phyloP scores from a whole-genome alignment of 2,329 filamentous ascomycete genomes.

The Penicillium occitanis region DNA sequence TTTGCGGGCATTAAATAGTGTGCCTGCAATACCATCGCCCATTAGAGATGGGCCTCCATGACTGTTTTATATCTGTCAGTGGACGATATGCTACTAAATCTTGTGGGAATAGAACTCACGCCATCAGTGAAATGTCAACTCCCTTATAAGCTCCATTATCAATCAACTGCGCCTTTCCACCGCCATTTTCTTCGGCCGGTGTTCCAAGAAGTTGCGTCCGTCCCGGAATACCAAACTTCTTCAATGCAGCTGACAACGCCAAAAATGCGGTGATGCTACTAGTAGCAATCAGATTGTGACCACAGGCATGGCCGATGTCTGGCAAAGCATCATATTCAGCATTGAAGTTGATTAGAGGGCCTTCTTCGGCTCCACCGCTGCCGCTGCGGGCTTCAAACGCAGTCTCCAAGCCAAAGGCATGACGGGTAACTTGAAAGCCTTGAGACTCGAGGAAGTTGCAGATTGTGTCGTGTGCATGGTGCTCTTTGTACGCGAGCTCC shows the following conservation, averaged over 20 bases:
- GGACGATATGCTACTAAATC: neutral
- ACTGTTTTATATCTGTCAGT: neutral
- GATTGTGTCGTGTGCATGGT: conserved; percentile 24
- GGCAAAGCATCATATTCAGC: conserved; percentile 29
- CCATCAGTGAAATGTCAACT: conserved; percentile 37
- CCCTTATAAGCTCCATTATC: conserved; percentile 39
- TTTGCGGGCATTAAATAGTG: conserved; percentile 36
- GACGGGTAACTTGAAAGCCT: conserved; percentile 20
- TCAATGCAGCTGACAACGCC: conserved; percentile 17
- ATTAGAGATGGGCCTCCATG: conserved; percentile 14
- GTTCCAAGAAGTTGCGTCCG: conserved; percentile 30
- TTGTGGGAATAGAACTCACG: neutral
- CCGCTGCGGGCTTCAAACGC: conserved; percentile 13
- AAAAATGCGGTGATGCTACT: conserved; percentile 23
- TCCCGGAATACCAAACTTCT: conserved; percentile 21
- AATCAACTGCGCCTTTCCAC: conserved; percentile 36
- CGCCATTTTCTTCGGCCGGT: conserved; percentile 31
- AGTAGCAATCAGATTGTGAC: conserved; percentile 25
- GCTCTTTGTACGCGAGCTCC: conserved; percentile 25
- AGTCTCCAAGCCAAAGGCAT: conserved; percentile 24
- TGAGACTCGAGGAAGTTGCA: conserved; percentile 23
- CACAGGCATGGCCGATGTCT: conserved; percentile 26
- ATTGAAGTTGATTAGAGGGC: conserved; percentile 24
- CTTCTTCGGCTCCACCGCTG: conserved; percentile 8
- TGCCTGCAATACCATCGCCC: conserved; percentile 30